These are phyloP conservation scores for Boletus insuetus DNA, from an alignment of 768 basidiomycete genomes.

Conservation along the genomic window DNA sequence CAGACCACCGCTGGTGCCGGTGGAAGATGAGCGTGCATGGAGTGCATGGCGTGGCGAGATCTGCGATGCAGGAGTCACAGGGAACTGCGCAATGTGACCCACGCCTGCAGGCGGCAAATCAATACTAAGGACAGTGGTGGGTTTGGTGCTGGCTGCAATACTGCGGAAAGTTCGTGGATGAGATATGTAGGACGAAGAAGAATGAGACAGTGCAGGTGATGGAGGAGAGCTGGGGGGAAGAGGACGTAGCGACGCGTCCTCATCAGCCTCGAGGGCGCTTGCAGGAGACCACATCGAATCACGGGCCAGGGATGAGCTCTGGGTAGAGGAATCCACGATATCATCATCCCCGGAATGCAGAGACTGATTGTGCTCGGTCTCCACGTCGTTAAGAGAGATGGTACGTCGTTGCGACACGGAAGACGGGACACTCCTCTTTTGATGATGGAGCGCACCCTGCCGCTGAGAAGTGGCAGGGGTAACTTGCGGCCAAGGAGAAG, in stretches of 20 bases:
- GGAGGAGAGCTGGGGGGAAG: conserved; percentile 86
- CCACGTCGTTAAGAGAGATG: conserved; percentile 62
- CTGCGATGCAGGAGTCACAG: conserved; percentile 55
- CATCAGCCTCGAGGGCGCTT: conserved; percentile 81
- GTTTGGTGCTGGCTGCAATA: conserved; percentile 87
- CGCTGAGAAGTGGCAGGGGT: conserved; percentile 23
- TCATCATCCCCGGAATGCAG: conserved; percentile 36
- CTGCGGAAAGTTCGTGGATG: conserved; percentile 79
- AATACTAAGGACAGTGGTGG: conserved; percentile 89
- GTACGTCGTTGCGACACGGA: conserved; percentile 47
- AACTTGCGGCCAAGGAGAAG: conserved; percentile 28
- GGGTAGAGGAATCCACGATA: conserved; percentile 47
- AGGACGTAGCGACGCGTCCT: conserved; percentile 90
- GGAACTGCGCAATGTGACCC: conserved; percentile 90
- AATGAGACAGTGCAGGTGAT: conserved; percentile 82
- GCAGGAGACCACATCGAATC: conserved; percentile 81
- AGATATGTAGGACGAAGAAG: conserved; percentile 81
- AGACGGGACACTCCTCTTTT: conserved; percentile 21
- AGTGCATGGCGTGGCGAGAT: conserved; percentile 48
- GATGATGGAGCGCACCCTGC: conserved; percentile 16
- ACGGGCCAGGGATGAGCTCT: conserved; percentile 58
- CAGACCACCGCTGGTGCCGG: conserved; percentile 45
- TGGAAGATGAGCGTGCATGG: conserved; percentile 62
- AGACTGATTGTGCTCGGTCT: conserved; percentile 41
- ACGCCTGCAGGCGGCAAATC: conserved; percentile 78